Base-by-base conservation (phyloP, 1,284 basidiomycete species). In the Apiotrichum akiyoshidainum region DNA sequence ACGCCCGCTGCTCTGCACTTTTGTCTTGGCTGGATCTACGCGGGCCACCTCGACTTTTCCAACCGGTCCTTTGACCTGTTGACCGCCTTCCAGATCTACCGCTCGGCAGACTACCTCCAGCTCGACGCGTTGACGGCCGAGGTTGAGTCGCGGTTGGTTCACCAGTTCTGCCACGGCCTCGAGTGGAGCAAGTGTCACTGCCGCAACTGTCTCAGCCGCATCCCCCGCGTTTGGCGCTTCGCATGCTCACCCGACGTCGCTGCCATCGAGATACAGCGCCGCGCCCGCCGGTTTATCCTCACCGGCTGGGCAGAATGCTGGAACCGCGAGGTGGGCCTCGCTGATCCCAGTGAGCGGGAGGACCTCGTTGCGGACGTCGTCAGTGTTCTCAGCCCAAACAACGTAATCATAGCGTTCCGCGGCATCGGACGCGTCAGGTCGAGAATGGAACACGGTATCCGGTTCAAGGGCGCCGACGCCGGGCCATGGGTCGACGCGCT, bases 1-100 rank as follows among this genome's bases (percentile, higher is more conserved):
- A 96, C 95, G 0, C 90, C 94, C 0, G 90, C 93, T 0, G 90
- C 92, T 0, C 81, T 96, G 3, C 92, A 97, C 75, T 98, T 98
- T 72, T 91, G 92, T 31, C 85, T 99, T 33, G 94, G 94, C 16
- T 79, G 75, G 65, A 76, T 79, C 52, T 98, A 98, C 72, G 92
- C 92, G 13, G 95, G 95, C 46, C 94, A 92, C 8, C 86, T 99
- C 52, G 83, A 88, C 48, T 96, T 97, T 73, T 93, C 91, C 5
- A 90, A 96, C 70, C 83, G 95, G 19, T 88, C 89, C 0, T 96
- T 92, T 75, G 93, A 98, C 79, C 85, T 98, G 60, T 83, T 87
- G 48, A 98, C 92, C 16, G 90, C 90, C 0, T 92, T 98, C 73
- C 85, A 89, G 60, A 91, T 98, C 67, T 86, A 93, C 78, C 85